Conservation (phyloP, 495 filamentous ascomycete species). For the Terfezia claveryi region DNA sequence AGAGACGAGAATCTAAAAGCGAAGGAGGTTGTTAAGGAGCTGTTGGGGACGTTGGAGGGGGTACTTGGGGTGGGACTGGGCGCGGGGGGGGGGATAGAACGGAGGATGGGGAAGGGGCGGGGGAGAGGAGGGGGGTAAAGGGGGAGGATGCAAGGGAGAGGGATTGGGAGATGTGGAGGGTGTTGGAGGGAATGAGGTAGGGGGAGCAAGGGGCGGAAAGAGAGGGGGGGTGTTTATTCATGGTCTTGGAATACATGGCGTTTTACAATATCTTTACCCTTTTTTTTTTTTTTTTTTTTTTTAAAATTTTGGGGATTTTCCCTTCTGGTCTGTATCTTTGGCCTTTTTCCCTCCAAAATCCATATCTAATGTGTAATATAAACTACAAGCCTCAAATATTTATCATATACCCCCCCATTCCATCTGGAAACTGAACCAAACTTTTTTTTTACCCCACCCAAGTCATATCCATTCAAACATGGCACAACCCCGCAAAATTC, state of each 20-base stretch:
- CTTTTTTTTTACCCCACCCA: neutral
- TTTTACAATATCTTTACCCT: no score
- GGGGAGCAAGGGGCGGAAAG: neutral
- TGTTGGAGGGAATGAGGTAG: conserved; percentile 6
- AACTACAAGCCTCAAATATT: no score
- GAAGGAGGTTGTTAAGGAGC: conserved; percentile 46
- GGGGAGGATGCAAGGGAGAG: conserved; percentile 13
- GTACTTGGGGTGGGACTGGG: conserved; percentile 2
- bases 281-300: no score
- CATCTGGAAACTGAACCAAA: no score
- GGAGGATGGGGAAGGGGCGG: conserved; percentile 11
- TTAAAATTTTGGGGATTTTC: no score
- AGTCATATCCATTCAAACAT: no score
- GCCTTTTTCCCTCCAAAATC: no score
- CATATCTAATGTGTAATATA: no score
- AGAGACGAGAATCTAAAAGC: conserved; percentile 51
- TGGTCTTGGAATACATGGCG: no score
- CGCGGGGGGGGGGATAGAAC: conserved; percentile 3
- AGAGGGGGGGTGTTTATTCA: no score
- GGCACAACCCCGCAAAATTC: neutral
- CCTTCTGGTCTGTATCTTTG: no score
- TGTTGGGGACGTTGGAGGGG: conserved; percentile 29
- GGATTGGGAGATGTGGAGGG: conserved; percentile 10
- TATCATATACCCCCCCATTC: no score
- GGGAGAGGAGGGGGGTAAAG: conserved; percentile 13